Evolutionary conservation across 2,329 filamentous ascomycete species (phyloP), one percentile per base, ranked within the genome.

Genomic region (Elsinoe fawcettii): DNA sequence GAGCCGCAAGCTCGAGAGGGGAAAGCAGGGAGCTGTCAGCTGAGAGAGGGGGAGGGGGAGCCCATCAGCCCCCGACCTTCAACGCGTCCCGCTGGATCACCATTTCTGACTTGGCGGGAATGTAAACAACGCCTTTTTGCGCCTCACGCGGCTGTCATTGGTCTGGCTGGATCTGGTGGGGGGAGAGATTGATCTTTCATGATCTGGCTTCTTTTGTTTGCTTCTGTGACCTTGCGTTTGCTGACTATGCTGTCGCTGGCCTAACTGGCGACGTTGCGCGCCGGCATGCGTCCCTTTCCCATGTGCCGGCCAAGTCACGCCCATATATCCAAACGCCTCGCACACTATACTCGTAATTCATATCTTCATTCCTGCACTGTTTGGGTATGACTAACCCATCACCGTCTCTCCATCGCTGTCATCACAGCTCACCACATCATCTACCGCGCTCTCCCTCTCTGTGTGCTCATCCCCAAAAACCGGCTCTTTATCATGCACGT

Each of bases 371-470:
- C 18, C 43, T 23, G 44, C n/a, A n/a, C n/a, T n/a, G n/a, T n/a
- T n/a, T n/a, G n/a, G n/a, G 7, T 14, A 14, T 14, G 25, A 23
- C 41, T 36, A 55, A n/a, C 49, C 16, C 20, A 57, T 47, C 14
- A 61, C 57, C 14, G 58, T 59, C 22, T 65, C 64, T 25, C 63
- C 66, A 51, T 72, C 76, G 11, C 76, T 75, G 65, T 93, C 89
- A 67, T 95, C 93, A 66, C 96, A 79, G 2, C 83, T 85, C 69
- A 96, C 88, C 2, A 99, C 92, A 66, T 96, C 90, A 62, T 96
- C 90, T 56, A 97, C 82, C 0, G 90, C 90, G 34, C 81, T 84
- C 32, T 83, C 81, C 56, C 88, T 77, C 63, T 87, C 88, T 3
- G 22, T 51, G 12, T 37, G 36, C 22, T 47, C 51, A 14, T 58